Evolutionary conservation across 768 basidiomycete species (phyloP).

Genomic region (Lanmaoa rubissima): DNA sequence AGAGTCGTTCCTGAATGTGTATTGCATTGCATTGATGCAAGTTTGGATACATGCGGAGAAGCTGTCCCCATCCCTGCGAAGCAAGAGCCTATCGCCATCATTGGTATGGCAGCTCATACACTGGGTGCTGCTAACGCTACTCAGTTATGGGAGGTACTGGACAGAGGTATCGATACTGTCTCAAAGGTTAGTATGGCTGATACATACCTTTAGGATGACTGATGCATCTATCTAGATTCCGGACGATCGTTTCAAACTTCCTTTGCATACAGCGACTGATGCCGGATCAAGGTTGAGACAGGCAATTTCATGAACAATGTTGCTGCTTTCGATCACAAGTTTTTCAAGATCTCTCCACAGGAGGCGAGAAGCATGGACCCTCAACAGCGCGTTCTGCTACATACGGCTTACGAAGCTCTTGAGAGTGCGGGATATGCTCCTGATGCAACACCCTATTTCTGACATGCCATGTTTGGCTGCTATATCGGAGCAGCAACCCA

Average conservation of each 20-base stretch:
- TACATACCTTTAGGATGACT: background rate
- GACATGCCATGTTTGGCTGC: conserved; percentile 57
- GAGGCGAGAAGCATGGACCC: conserved; percentile 78
- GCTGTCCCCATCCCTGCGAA: conserved; percentile 12
- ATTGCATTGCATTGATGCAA: conserved; percentile 17
- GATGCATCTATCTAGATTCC: conserved; percentile 50
- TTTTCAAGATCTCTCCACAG: conserved; percentile 72
- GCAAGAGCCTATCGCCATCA: conserved; percentile 60
- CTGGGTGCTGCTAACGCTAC: conserved; percentile 48
- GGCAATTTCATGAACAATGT: conserved; percentile 64
- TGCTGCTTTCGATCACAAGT: conserved; percentile 64
- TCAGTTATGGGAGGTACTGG: conserved; percentile 59
- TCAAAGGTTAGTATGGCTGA: conserved; percentile 43
- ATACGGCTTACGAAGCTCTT: conserved; percentile 63
- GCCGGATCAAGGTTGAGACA: conserved; percentile 38
- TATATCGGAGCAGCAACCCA: conserved; percentile 69
- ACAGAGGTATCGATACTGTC: conserved; percentile 54
- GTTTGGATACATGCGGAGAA: conserved; percentile 7
- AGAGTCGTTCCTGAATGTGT: conserved; percentile 28
- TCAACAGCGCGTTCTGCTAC: conserved; percentile 67
- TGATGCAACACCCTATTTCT: conserved; percentile 47
- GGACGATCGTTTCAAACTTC: conserved; percentile 49
- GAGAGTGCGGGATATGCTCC: conserved; percentile 73
- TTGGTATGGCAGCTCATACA: conserved; percentile 65
- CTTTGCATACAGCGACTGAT: conserved; percentile 34